These are phyloP conservation scores for Xylaria grammica DNA, from an alignment of 495 filamentous ascomycete species.

Conservation along the genomic window DNA sequence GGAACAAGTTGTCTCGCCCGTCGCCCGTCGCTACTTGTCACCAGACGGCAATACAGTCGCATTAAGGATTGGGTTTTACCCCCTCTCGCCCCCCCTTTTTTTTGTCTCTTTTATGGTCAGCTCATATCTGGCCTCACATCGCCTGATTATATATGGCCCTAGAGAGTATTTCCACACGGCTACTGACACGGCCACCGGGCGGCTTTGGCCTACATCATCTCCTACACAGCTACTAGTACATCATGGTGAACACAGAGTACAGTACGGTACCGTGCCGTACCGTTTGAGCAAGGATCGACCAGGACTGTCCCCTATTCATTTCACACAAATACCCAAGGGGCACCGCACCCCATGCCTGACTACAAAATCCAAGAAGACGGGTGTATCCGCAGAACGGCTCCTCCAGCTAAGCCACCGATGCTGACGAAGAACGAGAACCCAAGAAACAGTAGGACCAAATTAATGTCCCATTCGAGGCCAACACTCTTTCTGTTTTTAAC, in stretches of 20 bases:
- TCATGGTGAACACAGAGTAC: not conserved
- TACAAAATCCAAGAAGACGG: slow-evolving; percentile 7
- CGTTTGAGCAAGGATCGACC: not conserved
- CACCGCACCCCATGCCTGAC: not conserved
- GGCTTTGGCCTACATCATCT: not conserved
- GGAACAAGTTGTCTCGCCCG: slow-evolving; percentile 4
- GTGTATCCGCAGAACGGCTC: slow-evolving; percentile 13
- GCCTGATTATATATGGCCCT: slow-evolving; percentile 11
- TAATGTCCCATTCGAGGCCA: not conserved
- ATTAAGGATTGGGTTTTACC: slow-evolving; percentile 3
- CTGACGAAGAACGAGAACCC: slow-evolving; percentile 5
- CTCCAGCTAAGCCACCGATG: slow-evolving; percentile 15
- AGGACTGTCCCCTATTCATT: not conserved
- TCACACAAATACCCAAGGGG: not conserved
- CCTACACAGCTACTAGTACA: not conserved
- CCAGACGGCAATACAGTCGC: slow-evolving; percentile 9
- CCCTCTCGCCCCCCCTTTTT: slow-evolving; percentile 9
- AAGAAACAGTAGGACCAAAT: slow-evolving; percentile 5
- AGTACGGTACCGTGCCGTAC: not conserved
- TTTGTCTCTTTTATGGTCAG: slow-evolving; percentile 14
- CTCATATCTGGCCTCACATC: slow-evolving; percentile 23
- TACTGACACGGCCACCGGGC: slow-evolving; percentile 11
- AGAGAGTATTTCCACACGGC: slow-evolving; percentile 12
- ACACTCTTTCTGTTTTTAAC: not conserved
- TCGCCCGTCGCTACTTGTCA: slow-evolving; percentile 5